Base-by-base conservation (phyloP, 1,284 basidiomycete genomes). In the Ganoderma meredithae region DNA sequence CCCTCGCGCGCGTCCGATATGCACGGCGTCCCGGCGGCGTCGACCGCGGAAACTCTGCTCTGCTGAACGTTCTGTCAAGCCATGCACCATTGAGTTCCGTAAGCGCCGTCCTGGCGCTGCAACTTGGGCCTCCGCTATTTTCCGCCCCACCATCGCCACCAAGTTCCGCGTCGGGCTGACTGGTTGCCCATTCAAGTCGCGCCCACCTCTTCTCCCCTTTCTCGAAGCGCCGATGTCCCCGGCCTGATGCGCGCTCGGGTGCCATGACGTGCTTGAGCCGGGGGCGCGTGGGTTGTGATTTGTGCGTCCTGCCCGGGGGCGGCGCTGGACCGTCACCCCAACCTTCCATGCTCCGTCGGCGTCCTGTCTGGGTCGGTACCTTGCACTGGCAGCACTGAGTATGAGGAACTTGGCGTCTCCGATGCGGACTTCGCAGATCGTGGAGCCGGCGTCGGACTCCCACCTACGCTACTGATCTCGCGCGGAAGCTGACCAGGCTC, bases 341-440 rank as follows among this genome's bases (percentile, higher is more conserved):
- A 40, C 22, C 40, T 44, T 49, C 47, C 47, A 49, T 49, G 47
- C 47, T 25, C 22, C 47, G 12, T 49, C 47, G 47, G 47, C 47
- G 47, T 13, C 47, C 47, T 25, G 47, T 49, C 47, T 22, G 47
- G 22, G 22, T 49, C 47, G 47, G 47, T 25, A 49, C 22, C 47
- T 25, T 25, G 22, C 22, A 5, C 47, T 3, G 8, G 5, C n/a
- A 47, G n/a, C n/a, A 22, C n/a, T 41, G 27, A 31, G 27, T 1
- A 33, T 22, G 31, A 41, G 25, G 40, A 19, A 2, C 25, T 44
- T 44, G 60, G 60, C 43, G 27, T 19, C 40, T 61, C 60, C 19
- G 8, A 40, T 40, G 12, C 5, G 47, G 61, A 27, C 41, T 36
- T 62, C 43, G 66, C 53, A 19, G 53, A 55, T 55, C 53, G 53